These are phyloP conservation scores for Homolaphlyctis polyrhiza DNA, from an alignment of 371 early-diverging fungal species.

Conservation along the genomic window DNA sequence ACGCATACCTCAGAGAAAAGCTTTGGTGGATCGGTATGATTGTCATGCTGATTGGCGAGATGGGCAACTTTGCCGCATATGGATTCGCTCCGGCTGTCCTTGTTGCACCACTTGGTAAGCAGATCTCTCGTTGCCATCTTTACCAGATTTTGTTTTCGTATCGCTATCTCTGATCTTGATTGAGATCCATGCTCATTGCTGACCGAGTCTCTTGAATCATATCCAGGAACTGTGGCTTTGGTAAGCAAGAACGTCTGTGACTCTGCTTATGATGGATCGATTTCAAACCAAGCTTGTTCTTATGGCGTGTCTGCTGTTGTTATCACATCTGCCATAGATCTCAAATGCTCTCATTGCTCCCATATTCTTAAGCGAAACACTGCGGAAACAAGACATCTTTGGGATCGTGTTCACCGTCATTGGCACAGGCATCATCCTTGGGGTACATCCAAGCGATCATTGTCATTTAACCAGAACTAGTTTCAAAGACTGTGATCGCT, in stretches of 20 bases:
- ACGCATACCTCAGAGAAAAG: slow-evolving; percentile 6
- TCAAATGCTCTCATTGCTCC: slow-evolving; percentile 69
- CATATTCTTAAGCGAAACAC: slow-evolving; percentile 60
- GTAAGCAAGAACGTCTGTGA: slow-evolving; percentile 22
- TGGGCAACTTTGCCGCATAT: slow-evolving; percentile 65
- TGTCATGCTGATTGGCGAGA: slow-evolving; percentile 70
- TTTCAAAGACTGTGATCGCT: slow-evolving; percentile 1
- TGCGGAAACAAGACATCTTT: slow-evolving; percentile 59
- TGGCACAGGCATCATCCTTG: slow-evolving; percentile 65
- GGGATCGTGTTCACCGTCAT: slow-evolving; percentile 64
- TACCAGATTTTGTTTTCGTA: not conserved
- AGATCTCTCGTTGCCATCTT: not conserved
- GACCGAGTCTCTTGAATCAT: not conserved
- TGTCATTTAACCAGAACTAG: slow-evolving; percentile 42
- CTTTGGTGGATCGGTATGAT: slow-evolving; percentile 65
- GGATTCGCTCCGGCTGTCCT: slow-evolving; percentile 78
- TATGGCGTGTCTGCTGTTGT: no score
- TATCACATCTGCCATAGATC: no score
- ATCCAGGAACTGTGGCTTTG: slow-evolving; percentile 56
- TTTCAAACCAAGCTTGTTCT: no score
- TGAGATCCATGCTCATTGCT: not conserved
- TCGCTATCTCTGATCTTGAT: not conserved
- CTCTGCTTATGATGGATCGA: slow-evolving; percentile 6
- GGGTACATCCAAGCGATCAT: no score
- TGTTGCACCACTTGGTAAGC: slow-evolving; percentile 63